These are phyloP conservation scores for Verticillium longisporum DNA, from an alignment of 2,329 filamentous ascomycete genomes.

Conservation along the genomic window DNA sequence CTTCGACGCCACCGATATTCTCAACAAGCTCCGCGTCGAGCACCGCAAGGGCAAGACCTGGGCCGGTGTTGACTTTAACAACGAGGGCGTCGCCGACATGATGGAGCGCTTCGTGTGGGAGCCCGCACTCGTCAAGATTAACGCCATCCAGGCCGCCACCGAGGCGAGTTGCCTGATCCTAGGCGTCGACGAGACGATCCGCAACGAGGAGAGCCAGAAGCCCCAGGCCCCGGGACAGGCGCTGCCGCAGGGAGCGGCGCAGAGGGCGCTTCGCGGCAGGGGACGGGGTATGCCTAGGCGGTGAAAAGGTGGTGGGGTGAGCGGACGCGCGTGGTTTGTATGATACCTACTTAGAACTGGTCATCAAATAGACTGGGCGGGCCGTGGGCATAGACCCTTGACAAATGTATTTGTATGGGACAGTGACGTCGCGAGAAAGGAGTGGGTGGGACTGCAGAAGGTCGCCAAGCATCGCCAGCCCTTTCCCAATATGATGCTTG, in stretches of 20 bases:
- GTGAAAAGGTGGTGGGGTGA: conserved; percentile 30
- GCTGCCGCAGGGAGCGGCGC: conserved; percentile 74
- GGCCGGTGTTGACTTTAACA: conserved; percentile 92
- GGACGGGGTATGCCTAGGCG: conserved; percentile 86
- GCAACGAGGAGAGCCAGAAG: conserved; percentile 86
- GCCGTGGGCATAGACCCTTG: not conserved
- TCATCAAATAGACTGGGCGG: not conserved
- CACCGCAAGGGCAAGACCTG: conserved; percentile 88
- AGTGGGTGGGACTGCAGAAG: not conserved
- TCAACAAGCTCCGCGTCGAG: conserved; percentile 93
- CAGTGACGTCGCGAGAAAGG: not conserved
- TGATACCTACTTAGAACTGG: conserved; percentile 10
- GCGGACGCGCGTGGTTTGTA: conserved; percentile 14
- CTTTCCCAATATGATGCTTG: no score
- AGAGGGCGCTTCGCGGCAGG: conserved; percentile 76
- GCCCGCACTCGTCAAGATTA: conserved; percentile 90
- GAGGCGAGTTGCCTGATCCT: conserved; percentile 94
- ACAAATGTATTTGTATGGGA: not conserved
- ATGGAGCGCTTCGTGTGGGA: conserved; percentile 97
- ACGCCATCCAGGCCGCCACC: conserved; percentile 91
- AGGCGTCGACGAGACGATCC: conserved; percentile 96
- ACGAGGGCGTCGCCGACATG: conserved; percentile 91
- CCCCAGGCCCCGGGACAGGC: conserved; percentile 74
- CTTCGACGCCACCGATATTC: conserved; percentile 95
- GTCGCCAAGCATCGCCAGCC: no score